A percentile compares a stretch with the other conserved stretches of the same genome.
phyloP scores from a whole-genome alignment of 176 grass and related monocot genomes.

The Bromus sterilis region DNA sequence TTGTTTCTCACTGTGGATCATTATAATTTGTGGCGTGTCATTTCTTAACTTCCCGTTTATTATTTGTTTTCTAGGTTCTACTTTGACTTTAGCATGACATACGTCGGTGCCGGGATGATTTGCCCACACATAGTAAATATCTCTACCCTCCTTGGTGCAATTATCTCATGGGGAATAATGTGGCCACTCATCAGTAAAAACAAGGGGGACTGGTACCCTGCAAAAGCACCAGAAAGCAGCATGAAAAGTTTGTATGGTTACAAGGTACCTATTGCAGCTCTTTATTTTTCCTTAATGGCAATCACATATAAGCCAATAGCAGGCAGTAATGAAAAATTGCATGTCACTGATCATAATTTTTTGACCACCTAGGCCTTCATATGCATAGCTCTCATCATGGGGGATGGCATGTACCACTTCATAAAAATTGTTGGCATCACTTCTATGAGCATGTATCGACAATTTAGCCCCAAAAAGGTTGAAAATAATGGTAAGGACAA shows the following conservation, averaged over 20 bases:
- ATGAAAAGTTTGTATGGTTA: slow-evolving; percentile 93
- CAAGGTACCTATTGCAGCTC: slow-evolving; percentile 37
- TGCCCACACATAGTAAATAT: slow-evolving; percentile 89
- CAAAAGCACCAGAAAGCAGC: slow-evolving; percentile 52
- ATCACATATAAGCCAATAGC: background rate
- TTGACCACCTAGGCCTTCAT: slow-evolving; percentile 50
- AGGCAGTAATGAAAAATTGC: background rate
- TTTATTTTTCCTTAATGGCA: background rate
- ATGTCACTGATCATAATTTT: background rate
- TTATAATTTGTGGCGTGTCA: background rate
- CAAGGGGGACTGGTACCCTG: slow-evolving; percentile 77
- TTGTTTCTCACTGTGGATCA: background rate
- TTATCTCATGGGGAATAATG: slow-evolving; percentile 82
- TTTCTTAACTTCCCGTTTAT: slow-evolving; percentile 1
- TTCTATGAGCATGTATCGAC: slow-evolving; percentile 26
- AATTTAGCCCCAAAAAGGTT: slow-evolving; percentile 26
- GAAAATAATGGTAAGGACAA: slow-evolving; percentile 47
- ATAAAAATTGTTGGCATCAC: slow-evolving; percentile 53
- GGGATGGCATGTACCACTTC: slow-evolving; percentile 80
- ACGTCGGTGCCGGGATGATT: slow-evolving; percentile 92
- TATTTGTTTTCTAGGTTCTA: slow-evolving; percentile 52
- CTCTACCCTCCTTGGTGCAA: slow-evolving; percentile 68
- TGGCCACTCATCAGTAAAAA: slow-evolving; percentile 76
- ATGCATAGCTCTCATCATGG: slow-evolving; percentile 74
- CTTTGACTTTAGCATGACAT: slow-evolving; percentile 87